Evolutionary conservation across 352 stramenopile genomes (phyloP).

Genomic region (Globisporangium canariense): DNA sequence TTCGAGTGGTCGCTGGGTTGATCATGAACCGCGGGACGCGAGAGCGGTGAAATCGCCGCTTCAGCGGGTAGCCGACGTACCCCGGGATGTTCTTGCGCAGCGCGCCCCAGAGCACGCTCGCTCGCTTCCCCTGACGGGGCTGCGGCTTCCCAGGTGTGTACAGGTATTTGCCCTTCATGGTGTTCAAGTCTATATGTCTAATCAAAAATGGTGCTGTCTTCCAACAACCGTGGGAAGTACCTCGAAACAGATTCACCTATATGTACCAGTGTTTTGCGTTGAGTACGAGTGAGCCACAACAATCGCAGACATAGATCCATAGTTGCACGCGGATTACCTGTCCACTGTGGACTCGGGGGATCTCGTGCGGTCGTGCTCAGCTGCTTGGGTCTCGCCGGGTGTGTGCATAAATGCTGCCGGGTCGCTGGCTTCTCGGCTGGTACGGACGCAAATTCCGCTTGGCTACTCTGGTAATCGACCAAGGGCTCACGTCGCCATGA

Average conservation of each 20-base stretch:
- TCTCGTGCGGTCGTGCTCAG: background rate
- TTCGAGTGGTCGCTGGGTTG: slow-evolving; percentile 49
- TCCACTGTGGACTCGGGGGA: too few relatives aligned
- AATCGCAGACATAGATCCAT: background rate
- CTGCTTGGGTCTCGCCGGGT: background rate
- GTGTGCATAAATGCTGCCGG: background rate
- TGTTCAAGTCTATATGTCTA: background rate
- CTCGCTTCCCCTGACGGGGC: slow-evolving; percentile 24
- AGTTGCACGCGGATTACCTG: background rate
- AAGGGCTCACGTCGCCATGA: background rate
- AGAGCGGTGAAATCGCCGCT: slow-evolving; percentile 28
- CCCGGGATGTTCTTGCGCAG: slow-evolving; percentile 54
- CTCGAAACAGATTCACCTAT: background rate
- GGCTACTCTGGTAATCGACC: background rate
- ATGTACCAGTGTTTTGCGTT: background rate
- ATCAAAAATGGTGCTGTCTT: background rate
- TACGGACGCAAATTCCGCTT: background rate
- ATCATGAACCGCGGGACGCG: slow-evolving; percentile 52
- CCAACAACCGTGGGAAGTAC: background rate
- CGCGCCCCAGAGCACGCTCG: slow-evolving; percentile 41
- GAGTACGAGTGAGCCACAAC: background rate
- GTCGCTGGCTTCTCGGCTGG: background rate
- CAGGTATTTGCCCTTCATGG: slow-evolving; percentile 5
- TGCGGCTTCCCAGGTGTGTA: background rate
- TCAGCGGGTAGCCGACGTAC: slow-evolving; percentile 30